phyloP scores from a whole-genome alignment of 73 alveolate species.

The Paraurostyla sp. region DNA sequence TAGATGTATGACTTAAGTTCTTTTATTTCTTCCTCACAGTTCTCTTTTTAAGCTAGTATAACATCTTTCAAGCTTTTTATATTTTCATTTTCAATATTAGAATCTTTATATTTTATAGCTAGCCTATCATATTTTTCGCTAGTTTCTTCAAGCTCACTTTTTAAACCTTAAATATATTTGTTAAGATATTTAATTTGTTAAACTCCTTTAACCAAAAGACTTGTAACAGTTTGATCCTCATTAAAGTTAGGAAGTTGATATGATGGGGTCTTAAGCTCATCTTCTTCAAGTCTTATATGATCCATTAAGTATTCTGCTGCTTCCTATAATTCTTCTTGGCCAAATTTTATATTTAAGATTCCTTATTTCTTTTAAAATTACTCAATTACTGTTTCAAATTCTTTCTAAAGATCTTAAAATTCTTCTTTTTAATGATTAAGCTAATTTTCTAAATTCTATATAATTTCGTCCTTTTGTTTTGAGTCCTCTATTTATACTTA shows the following conservation, averaged over 20 bases:
- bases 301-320: constrained; percentile 16
- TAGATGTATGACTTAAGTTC: not conserved
- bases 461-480: not conserved
- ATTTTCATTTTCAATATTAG: not conserved
- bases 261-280: not conserved
- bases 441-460: not conserved
- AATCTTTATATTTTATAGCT: constrained; percentile 2
- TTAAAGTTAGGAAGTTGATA: not conserved
- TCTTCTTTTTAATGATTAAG: not conserved
- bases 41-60: not conserved
- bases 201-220: not conserved
- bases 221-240: constrained; percentile 37
- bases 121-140: constrained; percentile 34
- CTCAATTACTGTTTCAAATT: constrained; percentile 14
- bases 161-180: not conserved
- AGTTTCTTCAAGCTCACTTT: not conserved
- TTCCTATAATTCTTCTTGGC: constrained; percentile 1
- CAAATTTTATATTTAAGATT: not conserved
- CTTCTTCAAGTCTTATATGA: not conserved
- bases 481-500: not conserved
- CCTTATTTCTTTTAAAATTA: not conserved
- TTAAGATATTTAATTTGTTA: constrained; percentile 15
- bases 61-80: not conserved
- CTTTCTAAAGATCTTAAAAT: not conserved
- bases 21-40: not conserved